These are phyloP conservation scores for Croton setiger DNA, from an alignment of 441 rosid genomes.

Conservation along the genomic window DNA sequence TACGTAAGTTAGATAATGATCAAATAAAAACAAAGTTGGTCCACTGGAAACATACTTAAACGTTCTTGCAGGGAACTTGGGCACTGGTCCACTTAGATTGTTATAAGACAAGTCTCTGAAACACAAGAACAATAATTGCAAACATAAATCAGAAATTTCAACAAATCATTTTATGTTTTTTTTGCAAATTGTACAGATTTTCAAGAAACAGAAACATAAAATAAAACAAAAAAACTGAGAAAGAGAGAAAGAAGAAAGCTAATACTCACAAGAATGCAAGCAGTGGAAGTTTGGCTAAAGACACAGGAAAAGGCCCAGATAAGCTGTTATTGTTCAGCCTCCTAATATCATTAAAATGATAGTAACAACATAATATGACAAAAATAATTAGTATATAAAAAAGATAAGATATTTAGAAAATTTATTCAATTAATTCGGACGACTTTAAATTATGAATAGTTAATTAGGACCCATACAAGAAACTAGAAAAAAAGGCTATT, in stretches of 20 bases:
- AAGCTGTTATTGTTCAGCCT: constrained; percentile 94
- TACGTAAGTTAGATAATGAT: constrained; percentile 7
- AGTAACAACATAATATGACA: constrained; percentile 26
- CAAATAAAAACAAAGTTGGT: constrained; percentile 10
- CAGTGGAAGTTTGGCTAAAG: constrained; percentile 63
- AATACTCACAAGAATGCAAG: constrained; percentile 84
- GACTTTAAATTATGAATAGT: constrained; percentile 7
- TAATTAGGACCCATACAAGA: not conserved
- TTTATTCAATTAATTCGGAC: not conserved
- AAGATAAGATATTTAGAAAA: not conserved
- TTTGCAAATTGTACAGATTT: constrained; percentile 14
- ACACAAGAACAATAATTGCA: constrained; percentile 16
- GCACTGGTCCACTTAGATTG: constrained; percentile 80
- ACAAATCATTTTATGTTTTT: not conserved
- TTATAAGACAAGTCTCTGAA: constrained; percentile 88
- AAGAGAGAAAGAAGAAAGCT: constrained; percentile 19
- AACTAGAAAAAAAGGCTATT: not conserved
- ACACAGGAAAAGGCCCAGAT: constrained; percentile 74
- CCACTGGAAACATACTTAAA: constrained; percentile 51
- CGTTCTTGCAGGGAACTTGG: constrained; percentile 64
- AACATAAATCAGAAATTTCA: constrained; percentile 14
- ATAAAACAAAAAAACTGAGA: not conserved
- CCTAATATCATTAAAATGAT: constrained; percentile 51
- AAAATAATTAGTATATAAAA: constrained; percentile 13
- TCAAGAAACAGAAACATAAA: constrained; percentile 19